A percentile compares a stretch with the other conserved stretches of the same genome.
These are phyloP conservation scores for Medakamo hakoo DNA, from an alignment of 139 green algal genomes.

Conservation along the genomic window DNA sequence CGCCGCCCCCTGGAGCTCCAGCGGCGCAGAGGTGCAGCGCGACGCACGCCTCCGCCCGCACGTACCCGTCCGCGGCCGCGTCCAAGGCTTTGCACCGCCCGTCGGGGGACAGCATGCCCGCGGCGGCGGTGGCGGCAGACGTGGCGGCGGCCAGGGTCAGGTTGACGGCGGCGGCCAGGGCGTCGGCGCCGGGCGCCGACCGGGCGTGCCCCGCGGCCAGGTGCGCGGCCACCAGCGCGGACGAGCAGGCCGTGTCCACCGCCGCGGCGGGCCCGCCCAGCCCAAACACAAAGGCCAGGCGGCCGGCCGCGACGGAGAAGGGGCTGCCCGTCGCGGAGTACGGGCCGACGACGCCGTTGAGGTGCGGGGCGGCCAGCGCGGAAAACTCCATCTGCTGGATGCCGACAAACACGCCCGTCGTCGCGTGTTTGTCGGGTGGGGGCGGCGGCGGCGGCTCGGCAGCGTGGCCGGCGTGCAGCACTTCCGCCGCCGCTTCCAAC, in stretches of 20 bases:
- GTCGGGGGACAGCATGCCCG: slow-evolving; percentile 44
- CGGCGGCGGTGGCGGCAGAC: slow-evolving; percentile 13
- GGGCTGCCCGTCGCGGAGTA: slow-evolving; percentile 63
- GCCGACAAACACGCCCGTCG: slow-evolving; percentile 54
- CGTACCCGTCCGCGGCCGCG: slow-evolving; percentile 60
- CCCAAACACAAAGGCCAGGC: slow-evolving; percentile 28
- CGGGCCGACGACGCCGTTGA: slow-evolving; percentile 22
- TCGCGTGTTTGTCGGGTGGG: no score
- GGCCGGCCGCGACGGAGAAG: slow-evolving; percentile 43
- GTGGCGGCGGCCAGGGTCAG: slow-evolving; percentile 25
- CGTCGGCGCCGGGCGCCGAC: neutral
- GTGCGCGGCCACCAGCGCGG: slow-evolving; percentile 28
- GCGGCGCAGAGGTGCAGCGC: slow-evolving; percentile 16
- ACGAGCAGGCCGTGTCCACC: slow-evolving; percentile 43
- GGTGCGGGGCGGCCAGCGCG: slow-evolving; percentile 24
- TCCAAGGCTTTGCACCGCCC: slow-evolving; percentile 55
- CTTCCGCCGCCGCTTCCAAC: slow-evolving; percentile 28
- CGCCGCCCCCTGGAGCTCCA: neutral
- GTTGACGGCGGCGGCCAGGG: slow-evolving; percentile 31
- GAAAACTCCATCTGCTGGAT: slow-evolving; percentile 56
- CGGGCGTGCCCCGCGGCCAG: slow-evolving; percentile 13
- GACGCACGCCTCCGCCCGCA: slow-evolving; percentile 42
- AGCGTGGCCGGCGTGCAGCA: slow-evolving; percentile 1
- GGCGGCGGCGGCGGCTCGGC: neutral
- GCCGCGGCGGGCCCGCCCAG: slow-evolving; percentile 20